Conservation (phyloP, 352 stramenopile genomes). For the Phytopythium litorale region DNA sequence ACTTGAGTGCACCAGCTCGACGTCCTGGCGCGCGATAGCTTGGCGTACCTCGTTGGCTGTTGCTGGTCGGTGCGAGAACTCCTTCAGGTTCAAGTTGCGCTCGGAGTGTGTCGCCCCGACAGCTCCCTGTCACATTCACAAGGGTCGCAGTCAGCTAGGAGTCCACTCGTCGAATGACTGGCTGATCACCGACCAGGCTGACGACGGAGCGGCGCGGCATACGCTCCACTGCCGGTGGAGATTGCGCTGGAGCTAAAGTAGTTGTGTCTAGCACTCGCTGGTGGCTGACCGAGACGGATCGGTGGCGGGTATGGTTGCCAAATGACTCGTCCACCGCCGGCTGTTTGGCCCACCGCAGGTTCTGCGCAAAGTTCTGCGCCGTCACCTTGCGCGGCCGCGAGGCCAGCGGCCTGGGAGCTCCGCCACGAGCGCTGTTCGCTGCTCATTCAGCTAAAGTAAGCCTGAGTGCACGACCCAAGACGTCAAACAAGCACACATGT, state of each 20-base stretch:
- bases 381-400: slow-evolving; percentile 31
- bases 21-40: background rate
- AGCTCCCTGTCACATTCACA: background rate
- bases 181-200: background rate
- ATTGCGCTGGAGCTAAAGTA: background rate
- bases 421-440: background rate
- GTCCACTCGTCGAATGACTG: background rate
- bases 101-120: background rate
- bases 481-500: background rate
- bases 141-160: background rate
- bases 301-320: background rate
- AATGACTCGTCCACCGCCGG: slow-evolving; percentile 5
- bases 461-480: background rate
- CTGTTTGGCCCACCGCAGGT: slow-evolving; percentile 47
- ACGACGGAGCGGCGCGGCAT: background rate
- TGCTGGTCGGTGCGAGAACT: slow-evolving; percentile 13
- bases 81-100: slow-evolving; percentile 11
- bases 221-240: background rate
- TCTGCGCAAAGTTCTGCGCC: slow-evolving; percentile 32
- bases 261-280: background rate
- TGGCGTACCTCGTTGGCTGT: slow-evolving; percentile 25
- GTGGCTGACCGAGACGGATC: slow-evolving; percentile 1
- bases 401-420: slow-evolving; percentile 9
- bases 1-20: background rate
- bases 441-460: background rate